phyloP scores from a whole-genome alignment of 176 grass and related monocot species.

The Microstegium vimineum region DNA sequence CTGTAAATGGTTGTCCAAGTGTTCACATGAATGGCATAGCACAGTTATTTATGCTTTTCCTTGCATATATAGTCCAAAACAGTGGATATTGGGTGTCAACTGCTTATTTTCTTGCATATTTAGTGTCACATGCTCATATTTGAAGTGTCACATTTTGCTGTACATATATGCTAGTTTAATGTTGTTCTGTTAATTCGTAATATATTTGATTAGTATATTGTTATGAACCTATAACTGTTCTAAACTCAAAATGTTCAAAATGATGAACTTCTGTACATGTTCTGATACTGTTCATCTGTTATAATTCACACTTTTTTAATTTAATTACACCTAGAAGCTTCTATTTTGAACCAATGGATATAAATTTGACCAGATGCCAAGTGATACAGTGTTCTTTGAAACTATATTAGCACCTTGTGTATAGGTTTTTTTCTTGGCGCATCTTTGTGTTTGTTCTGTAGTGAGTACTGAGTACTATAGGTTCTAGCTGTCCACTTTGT shows the following conservation, averaged over 20 bases:
- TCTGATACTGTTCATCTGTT: not conserved
- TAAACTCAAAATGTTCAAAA: slow-evolving; percentile 22
- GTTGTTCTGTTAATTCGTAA: not conserved
- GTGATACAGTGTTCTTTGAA: slow-evolving; percentile 7
- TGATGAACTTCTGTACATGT: not conserved
- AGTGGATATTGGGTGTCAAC: slow-evolving; percentile 7
- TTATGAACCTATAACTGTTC: not conserved
- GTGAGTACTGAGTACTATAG: not conserved
- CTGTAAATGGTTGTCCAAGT: not conserved
- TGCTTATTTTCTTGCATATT: not conserved
- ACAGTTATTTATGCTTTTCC: not conserved
- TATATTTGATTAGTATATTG: not conserved
- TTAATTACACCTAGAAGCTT: not conserved
- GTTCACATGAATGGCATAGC: not conserved
- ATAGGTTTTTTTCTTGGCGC: not conserved
- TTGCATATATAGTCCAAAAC: not conserved
- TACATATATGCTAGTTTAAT: not conserved
- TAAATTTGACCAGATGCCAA: not conserved
- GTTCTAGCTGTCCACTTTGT: not conserved
- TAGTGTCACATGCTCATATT: not conserved
- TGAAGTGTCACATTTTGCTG: not conserved
- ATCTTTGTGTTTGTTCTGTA: slow-evolving; percentile 1
- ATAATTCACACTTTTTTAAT: not conserved
- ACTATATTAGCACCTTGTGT: not conserved
- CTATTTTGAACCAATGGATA: not conserved